Percentiles rank a stretch among this genome's conserved stretches.
phyloP scores from a whole-genome alignment of 1,284 basidiomycete species.

The Microbotryomycetes sp. region DNA sequence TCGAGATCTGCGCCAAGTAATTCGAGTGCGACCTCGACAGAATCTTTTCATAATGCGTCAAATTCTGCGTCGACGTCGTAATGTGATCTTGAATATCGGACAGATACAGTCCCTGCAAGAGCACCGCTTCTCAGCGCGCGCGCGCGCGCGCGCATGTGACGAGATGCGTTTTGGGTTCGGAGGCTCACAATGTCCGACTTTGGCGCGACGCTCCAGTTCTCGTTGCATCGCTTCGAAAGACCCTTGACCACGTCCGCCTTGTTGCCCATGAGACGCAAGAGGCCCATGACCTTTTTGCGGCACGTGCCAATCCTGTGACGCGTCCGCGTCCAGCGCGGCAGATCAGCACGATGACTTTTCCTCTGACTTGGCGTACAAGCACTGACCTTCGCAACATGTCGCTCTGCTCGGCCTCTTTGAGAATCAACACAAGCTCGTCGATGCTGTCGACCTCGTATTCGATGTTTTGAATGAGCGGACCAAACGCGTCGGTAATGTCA shows the following conservation, averaged over 20 bases:
- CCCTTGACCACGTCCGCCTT: conserved; percentile 99
- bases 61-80: conserved; percentile 99
- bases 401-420: conserved; percentile 76
- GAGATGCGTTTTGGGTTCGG: too few species aligned
- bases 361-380: not conserved
- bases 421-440: conserved; percentile 91
- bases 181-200: conserved; percentile 95
- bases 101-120: conserved; percentile 26
- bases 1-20: conserved; percentile 94
- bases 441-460: conserved; percentile 99
- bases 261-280: conserved; percentile 90
- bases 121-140: too few species aligned
- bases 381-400: conserved; percentile 62
- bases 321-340: too few species aligned
- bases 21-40: conserved; percentile 98
- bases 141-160: too few species aligned
- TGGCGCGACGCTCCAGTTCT: conserved; percentile 97
- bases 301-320: conserved; percentile 94
- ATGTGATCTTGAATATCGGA: conserved; percentile 67
- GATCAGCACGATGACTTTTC: not conserved
- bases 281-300: conserved; percentile 98
- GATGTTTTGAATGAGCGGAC: conserved; percentile 94
- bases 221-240: conserved; percentile 94
- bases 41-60: conserved; percentile 99
- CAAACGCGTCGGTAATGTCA: conserved; percentile 99